A percentile compares a stretch with the other conserved stretches of the same genome.
phyloP scores from a whole-genome alignment of 1,284 basidiomycete genomes.

The Melampsora larici-populina region DNA sequence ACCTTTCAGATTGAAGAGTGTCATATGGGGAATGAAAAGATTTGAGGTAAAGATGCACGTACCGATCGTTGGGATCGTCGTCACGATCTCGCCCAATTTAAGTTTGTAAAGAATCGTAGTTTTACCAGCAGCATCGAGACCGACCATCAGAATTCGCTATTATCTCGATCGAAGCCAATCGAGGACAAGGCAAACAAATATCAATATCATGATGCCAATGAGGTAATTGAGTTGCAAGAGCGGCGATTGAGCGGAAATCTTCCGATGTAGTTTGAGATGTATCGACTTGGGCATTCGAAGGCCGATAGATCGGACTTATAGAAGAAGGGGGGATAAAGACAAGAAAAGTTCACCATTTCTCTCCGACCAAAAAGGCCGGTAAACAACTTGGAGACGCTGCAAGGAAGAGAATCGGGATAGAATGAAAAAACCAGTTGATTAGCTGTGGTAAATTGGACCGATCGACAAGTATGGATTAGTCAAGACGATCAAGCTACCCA shows the following conservation, averaged over 20 bases:
- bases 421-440: too few relatives aligned
- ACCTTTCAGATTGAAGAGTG: background rate
- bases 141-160: conserved; percentile 68
- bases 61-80: conserved; percentile 99
- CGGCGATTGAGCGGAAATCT: conserved; percentile 35
- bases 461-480: background rate
- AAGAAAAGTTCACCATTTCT: conserved; percentile 86
- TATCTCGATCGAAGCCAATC: background rate
- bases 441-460: background rate
- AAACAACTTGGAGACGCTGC: conserved; percentile 72
- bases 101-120: conserved; percentile 95
- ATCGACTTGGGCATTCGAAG: conserved; percentile 15
- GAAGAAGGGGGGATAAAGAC: conserved; percentile 1
- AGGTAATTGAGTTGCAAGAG: conserved; percentile 45
- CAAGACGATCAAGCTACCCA: background rate
- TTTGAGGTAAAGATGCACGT: conserved; percentile 54
- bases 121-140: conserved; percentile 78
- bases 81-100: conserved; percentile 98
- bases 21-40: conserved; percentile 9
- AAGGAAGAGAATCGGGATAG: background rate
- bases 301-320: background rate
- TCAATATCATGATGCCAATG: background rate
- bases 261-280: background rate
- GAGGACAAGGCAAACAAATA: background rate
- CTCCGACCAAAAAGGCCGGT: conserved; percentile 93